Evolutionary conservation across 2,329 filamentous ascomycete species (phyloP).

Genomic region (Penicillium sp.): DNA sequence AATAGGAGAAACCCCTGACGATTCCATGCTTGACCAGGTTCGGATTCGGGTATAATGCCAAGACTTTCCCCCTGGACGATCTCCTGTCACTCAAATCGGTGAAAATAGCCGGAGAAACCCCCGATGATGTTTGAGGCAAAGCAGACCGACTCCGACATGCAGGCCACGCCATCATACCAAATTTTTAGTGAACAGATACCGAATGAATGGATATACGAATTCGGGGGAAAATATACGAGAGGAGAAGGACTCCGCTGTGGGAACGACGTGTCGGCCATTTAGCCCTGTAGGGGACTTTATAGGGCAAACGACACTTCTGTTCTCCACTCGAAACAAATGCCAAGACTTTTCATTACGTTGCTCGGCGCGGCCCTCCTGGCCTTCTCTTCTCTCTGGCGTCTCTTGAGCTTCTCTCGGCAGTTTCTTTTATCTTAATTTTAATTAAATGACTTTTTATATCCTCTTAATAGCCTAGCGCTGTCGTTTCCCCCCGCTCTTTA

Average conservation of each 20-base stretch:
- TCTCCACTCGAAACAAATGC: conserved; percentile 26
- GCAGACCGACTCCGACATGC: not conserved
- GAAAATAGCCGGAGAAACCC: not conserved
- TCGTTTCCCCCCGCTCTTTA: not conserved
- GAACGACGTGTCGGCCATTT: not conserved
- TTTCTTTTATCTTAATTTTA: conserved; percentile 7
- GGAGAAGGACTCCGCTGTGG: conserved; percentile 15
- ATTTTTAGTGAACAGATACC: not conserved
- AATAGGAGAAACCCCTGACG: conserved; percentile 3
- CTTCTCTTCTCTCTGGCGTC: conserved; percentile 1
- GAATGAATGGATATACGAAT: not conserved
- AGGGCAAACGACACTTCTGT: conserved; percentile 11
- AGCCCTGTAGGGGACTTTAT: not conserved
- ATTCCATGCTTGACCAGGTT: not conserved
- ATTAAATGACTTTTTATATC: conserved; percentile 8
- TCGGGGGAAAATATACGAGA: conserved; percentile 7
- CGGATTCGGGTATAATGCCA: conserved; percentile 12
- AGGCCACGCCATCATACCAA: not conserved
- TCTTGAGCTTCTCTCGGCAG: not conserved
- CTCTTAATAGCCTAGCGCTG: not conserved
- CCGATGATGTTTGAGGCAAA: not conserved
- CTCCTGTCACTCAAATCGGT: not conserved
- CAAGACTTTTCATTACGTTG: conserved; percentile 23
- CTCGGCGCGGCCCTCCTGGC: not conserved
- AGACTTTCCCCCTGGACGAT: conserved; percentile 8